Percentiles rank a stretch among this genome's conserved stretches.
phyloP scores from a whole-genome alignment of 768 basidiomycete genomes.

The Udeniomyces megalosporus region DNA sequence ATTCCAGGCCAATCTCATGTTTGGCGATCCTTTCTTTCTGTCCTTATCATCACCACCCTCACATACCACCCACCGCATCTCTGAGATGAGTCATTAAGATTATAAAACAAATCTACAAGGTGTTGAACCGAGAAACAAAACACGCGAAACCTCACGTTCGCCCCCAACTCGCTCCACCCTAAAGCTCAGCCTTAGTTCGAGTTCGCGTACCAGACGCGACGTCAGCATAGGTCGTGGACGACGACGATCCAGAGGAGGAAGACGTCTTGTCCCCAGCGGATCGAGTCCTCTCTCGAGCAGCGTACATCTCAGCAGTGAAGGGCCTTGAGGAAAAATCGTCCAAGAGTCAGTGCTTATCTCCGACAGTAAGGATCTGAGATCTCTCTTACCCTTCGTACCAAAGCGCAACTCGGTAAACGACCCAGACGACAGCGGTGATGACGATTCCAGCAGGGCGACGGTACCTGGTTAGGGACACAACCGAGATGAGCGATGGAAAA shows the following conservation, averaged over 20 bases:
- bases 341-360: not conserved
- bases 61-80: too few species aligned
- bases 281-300: conserved; percentile 15
- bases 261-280: not conserved
- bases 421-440: conserved; percentile 62
- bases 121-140: too few species aligned
- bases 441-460: conserved; percentile 70
- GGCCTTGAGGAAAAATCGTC: conserved; percentile 22
- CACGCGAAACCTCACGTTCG: not conserved
- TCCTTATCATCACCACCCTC: too few species aligned
- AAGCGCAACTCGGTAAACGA: conserved; percentile 69
- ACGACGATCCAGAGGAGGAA: conserved; percentile 2
- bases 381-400: conserved; percentile 68
- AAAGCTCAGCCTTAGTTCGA: too few species aligned
- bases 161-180: too few species aligned
- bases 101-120: too few species aligned
- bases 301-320: conserved; percentile 36
- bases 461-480: conserved; percentile 38
- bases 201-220: too few species aligned
- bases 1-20: too few species aligned
- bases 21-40: too few species aligned
- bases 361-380: not conserved
- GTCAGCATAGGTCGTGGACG: too few species aligned
- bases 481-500: not conserved
- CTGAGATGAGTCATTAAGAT: too few species aligned